Percentiles rank a stretch among this genome's conserved stretches.
phyloP scores from a whole-genome alignment of 2,329 filamentous ascomycete genomes.

The Pseudopithomyces maydicus region DNA sequence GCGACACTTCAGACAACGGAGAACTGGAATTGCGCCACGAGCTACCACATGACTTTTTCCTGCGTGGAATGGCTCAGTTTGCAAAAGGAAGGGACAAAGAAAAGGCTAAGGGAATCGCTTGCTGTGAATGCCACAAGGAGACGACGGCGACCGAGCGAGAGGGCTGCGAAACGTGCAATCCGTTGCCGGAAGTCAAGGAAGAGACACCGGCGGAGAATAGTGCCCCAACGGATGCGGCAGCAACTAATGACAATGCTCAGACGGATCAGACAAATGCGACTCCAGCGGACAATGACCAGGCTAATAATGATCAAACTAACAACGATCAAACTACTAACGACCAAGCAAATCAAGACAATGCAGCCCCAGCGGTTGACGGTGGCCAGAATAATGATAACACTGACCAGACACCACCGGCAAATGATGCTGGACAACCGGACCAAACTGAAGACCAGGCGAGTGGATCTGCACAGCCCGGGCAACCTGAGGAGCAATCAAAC shows the following conservation, averaged over 20 bases:
- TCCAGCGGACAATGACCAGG: neutral
- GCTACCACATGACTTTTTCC: conserved; percentile 2
- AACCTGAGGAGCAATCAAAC: no score
- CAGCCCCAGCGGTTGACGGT: neutral
- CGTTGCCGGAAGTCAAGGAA: neutral
- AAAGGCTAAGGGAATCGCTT: neutral
- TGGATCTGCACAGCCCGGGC: no score
- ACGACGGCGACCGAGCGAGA: neutral
- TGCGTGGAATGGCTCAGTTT: neutral
- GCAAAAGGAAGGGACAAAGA: conserved; percentile 1
- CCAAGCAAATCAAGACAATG: neutral
- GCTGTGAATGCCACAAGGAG: neutral
- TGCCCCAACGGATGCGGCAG: neutral
- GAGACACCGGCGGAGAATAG: neutral
- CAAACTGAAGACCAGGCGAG: neutral
- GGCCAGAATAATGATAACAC: neutral
- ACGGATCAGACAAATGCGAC: neutral
- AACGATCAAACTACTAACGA: neutral
- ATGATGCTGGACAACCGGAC: neutral
- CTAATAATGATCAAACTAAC: neutral
- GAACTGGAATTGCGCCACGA: neutral
- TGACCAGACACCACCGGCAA: neutral
- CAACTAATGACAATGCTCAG: neutral
- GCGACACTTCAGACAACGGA: neutral
- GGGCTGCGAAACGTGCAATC: conserved; percentile 1